These are phyloP conservation scores for Paragyromitra xinjiangensis DNA, from an alignment of 495 filamentous ascomycete genomes.

Conservation along the genomic window DNA sequence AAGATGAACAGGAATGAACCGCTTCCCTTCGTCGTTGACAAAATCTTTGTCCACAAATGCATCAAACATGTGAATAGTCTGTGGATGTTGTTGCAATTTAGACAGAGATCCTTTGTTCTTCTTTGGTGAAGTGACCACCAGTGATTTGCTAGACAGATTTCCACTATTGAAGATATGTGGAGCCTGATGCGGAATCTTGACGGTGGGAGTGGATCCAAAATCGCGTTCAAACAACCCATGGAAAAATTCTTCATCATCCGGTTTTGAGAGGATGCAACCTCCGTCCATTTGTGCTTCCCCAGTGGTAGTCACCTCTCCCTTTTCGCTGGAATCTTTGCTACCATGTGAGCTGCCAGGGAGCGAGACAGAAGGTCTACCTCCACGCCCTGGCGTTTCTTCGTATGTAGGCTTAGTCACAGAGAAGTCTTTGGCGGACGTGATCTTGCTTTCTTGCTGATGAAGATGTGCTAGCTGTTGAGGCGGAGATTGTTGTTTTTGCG, in stretches of 20 bases:
- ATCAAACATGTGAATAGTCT: slow-evolving; percentile 47
- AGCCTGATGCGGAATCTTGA: slow-evolving; percentile 53
- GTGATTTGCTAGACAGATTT: slow-evolving; percentile 25
- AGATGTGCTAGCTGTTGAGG: slow-evolving; percentile 34
- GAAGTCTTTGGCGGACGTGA: slow-evolving; percentile 44
- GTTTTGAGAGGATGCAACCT: slow-evolving; percentile 52
- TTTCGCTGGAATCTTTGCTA: slow-evolving; percentile 43
- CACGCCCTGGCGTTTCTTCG: slow-evolving; percentile 43
- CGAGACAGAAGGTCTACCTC: slow-evolving; percentile 48
- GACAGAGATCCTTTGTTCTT: slow-evolving; percentile 9
- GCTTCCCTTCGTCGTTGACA: slow-evolving; percentile 48
- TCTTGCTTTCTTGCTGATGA: slow-evolving; percentile 42
- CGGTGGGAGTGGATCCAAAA: slow-evolving; percentile 55
- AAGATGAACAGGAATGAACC: slow-evolving; percentile 52
- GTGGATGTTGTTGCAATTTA: slow-evolving; percentile 12
- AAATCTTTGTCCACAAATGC: slow-evolving; percentile 47
- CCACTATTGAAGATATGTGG: slow-evolving; percentile 40
- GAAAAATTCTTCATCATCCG: slow-evolving; percentile 57
- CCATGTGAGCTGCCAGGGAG: slow-evolving; percentile 46
- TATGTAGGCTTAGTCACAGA: slow-evolving; percentile 53
- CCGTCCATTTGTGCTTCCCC: slow-evolving; percentile 43
- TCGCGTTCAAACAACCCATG: slow-evolving; percentile 55
- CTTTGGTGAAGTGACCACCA: slow-evolving; percentile 30
- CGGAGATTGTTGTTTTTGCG: slow-evolving; percentile 43
- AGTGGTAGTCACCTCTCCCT: slow-evolving; percentile 29